phyloP scores from a whole-genome alignment of 2,329 filamentous ascomycete genomes.

The Septoria petroselini region DNA sequence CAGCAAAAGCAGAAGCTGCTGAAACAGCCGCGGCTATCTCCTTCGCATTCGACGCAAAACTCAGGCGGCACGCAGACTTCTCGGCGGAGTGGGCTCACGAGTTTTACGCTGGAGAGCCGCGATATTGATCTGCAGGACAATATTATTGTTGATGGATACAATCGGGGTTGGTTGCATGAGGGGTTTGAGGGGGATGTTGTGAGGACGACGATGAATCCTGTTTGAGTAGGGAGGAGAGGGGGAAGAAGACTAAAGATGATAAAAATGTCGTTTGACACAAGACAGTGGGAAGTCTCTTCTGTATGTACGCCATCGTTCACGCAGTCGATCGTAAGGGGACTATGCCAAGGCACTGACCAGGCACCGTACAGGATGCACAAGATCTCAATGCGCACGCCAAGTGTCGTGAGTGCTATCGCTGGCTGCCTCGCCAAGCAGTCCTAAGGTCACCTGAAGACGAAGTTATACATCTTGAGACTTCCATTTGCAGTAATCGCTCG shows the following conservation, averaged over 20 bases:
- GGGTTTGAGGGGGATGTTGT: constrained; percentile 4
- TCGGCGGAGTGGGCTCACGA: background rate
- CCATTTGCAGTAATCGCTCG: background rate
- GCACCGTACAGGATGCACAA: background rate
- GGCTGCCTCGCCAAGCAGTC: background rate
- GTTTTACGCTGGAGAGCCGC: background rate
- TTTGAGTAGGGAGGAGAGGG: too few species aligned
- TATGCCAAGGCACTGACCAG: background rate
- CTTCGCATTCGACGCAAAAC: background rate
- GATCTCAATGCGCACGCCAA: background rate
- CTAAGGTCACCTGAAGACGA: background rate
- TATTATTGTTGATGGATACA: constrained; percentile 11
- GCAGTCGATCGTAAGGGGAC: background rate
- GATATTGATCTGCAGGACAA: constrained; percentile 11
- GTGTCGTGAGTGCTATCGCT: background rate
- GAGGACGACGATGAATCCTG: constrained; percentile 3
- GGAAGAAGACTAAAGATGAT: too few species aligned
- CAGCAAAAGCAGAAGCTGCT: background rate
- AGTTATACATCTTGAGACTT: background rate
- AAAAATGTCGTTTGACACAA: too few species aligned
- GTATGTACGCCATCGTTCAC: background rate
- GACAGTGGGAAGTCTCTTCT: too few species aligned
- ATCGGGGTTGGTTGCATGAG: constrained; percentile 12
- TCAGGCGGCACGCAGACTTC: background rate
- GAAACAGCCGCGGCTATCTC: background rate